Evolutionary conservation across 2,329 filamentous ascomycete genomes (phyloP).

Genomic region (Exophiala viscosa): DNA sequence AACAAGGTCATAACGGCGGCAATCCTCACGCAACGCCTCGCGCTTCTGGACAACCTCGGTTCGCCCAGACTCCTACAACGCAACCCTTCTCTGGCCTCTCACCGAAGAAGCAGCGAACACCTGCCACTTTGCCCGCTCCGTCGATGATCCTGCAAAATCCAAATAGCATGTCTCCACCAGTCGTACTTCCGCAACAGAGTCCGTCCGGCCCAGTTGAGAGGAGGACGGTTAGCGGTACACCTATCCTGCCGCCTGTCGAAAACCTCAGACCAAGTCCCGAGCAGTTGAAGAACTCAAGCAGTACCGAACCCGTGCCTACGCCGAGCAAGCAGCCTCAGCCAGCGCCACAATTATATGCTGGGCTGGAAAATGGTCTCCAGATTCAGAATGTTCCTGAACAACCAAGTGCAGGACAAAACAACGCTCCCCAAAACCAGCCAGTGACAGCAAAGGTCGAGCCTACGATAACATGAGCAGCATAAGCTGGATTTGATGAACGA

Average conservation of each 20-base stretch:
- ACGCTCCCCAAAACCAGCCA: no score
- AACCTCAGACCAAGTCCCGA: slow-evolving; percentile 28
- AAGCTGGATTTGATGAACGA: no score
- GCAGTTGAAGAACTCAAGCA: slow-evolving; percentile 23
- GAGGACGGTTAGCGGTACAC: slow-evolving; percentile 26
- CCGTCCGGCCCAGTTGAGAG: slow-evolving; percentile 2
- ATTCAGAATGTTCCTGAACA: no score
- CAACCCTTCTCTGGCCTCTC: slow-evolving; percentile 44
- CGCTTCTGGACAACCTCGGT: background rate
- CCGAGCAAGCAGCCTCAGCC: slow-evolving; percentile 28
- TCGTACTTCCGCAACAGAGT: background rate
- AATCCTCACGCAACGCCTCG: slow-evolving; percentile 30
- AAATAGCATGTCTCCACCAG: slow-evolving; percentile 10
- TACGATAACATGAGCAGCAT: no score
- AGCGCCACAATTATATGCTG: background rate
- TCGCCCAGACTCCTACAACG: slow-evolving; percentile 24
- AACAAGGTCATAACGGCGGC: slow-evolving; percentile 34
- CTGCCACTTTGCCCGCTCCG: slow-evolving; percentile 32
- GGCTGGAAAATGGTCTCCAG: background rate
- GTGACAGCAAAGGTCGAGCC: no score
- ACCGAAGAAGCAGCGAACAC: slow-evolving; percentile 40
- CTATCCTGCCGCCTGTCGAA: slow-evolving; percentile 27
- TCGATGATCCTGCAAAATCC: slow-evolving; percentile 31
- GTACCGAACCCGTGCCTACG: slow-evolving; percentile 26
- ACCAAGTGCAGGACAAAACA: no score